Evolutionary conservation across 305 asterid species (phyloP), one percentile per base, ranked within the genome.

Genomic region (Coffea humblotiana): DNA sequence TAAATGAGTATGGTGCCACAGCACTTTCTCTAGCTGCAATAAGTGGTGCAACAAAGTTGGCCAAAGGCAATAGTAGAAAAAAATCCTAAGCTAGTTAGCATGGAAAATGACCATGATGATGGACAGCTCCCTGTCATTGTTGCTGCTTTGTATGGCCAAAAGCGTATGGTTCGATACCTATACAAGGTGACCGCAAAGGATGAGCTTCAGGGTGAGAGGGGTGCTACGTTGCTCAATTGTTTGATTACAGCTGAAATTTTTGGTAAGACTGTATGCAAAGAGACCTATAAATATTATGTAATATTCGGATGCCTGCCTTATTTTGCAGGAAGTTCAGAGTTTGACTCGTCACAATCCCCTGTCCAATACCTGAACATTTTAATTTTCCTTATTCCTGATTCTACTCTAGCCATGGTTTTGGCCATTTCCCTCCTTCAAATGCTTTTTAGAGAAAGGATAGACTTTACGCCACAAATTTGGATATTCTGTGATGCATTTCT

Each of bases 121-220:
- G 88, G 90, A 10, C 87, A 81, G 6, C 88, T 87, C 52, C 90
- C 90, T 4, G 85, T 87, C 12, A 83, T 81, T 56, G 88, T 87
- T 47, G 90, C 88, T 43, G 88, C 87, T 9, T 47, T 78, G 40
- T 87, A 85, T 64, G 86, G 88, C 40, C 85, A 83, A 45, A 85
- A 84, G 71, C 71, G 25, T 1, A 85, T 81, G 84, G 87, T 83
- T 58, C 84, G 54, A 18, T 83, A 83, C 77, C 80, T 87, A 14
- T 87, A 73, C 76, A 6, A 18, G 40, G 75, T 58, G 61, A 87
- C 88, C 8, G 84, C 84, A 2, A 82, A 80, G 63, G 80, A 69
- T 12, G 77, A 60, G 51, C 81, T 84, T 2, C 81, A 70, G 19
- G 86, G 85, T 35, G 78, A 58, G 58, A 27, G 79, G 61, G 88